A percentile compares a stretch with the other conserved stretches of the same genome.
Conservation (phyloP, 805 yeast species). For the Kurtzmaniella cleridarum region DNA sequence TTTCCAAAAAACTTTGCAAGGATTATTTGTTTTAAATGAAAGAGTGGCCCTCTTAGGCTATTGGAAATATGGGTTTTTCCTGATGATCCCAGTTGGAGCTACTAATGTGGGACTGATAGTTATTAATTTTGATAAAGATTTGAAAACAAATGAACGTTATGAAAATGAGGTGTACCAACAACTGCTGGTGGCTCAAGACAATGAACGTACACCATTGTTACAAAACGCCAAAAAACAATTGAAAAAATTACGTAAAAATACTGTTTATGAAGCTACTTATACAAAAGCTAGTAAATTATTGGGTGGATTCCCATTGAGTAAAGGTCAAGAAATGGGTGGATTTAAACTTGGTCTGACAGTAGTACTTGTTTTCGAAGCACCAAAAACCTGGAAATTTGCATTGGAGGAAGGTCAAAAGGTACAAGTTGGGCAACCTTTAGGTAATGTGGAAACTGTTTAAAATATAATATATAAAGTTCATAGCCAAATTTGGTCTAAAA, state of each 20-base stretch:
- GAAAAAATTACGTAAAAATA: constrained; percentile 55
- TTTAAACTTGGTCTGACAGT: constrained; percentile 94
- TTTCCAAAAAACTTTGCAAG: constrained; percentile 81
- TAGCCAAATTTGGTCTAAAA: not conserved
- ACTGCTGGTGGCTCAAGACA: constrained; percentile 7
- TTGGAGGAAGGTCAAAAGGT: constrained; percentile 71
- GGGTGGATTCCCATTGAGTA: constrained; percentile 82
- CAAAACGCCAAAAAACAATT: constrained; percentile 14
- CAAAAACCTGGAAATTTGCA: constrained; percentile 66
- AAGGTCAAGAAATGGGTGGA: constrained; percentile 97
- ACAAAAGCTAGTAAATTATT: constrained; percentile 66
- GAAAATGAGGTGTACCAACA: constrained; percentile 41
- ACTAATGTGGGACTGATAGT: constrained; percentile 96
- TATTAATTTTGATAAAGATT: constrained; percentile 84
- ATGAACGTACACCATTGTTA: constrained; percentile 30
- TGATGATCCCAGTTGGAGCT: constrained; percentile 99
- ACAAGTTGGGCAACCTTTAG: constrained; percentile 79
- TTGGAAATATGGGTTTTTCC: constrained; percentile 95
- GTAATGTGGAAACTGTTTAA: constrained; percentile 29
- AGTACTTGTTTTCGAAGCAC: constrained; percentile 96
- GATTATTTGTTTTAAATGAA: constrained; percentile 87
- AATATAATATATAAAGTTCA: constrained; percentile 2
- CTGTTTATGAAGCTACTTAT: constrained; percentile 93
- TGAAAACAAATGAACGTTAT: constrained; percentile 74
- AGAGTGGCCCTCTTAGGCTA: constrained; percentile 92